Evolutionary conservation across 768 basidiomycete species (phyloP).

Genomic region (Lactifluus subvellereus): DNA sequence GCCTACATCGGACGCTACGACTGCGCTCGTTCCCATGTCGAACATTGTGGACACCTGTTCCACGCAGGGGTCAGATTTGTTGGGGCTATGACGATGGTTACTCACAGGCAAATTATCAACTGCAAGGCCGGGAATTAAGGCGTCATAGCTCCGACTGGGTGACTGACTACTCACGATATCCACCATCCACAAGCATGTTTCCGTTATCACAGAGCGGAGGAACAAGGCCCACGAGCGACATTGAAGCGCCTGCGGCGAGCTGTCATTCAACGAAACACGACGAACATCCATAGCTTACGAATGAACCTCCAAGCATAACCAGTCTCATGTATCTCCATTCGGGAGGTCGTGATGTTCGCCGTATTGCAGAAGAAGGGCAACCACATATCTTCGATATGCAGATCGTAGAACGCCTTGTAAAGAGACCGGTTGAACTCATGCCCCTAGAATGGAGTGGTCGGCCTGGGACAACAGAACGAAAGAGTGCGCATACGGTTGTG

Average conservation of each 20-base stretch:
- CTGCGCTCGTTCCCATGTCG: constrained; percentile 80
- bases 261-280: not conserved
- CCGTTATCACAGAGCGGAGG: constrained; percentile 95
- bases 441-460: constrained; percentile 46
- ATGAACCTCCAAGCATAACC: constrained; percentile 99
- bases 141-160: not conserved
- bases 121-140: constrained; percentile 30
- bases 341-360: constrained; percentile 91
- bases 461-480: constrained; percentile 6
- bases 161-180: constrained; percentile 65
- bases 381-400: constrained; percentile 98
- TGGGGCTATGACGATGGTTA: not conserved
- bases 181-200: constrained; percentile 84
- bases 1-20: constrained; percentile 93
- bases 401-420: constrained; percentile 93
- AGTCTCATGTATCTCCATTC: constrained; percentile 96
- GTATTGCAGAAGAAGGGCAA: constrained; percentile 97
- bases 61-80: not conserved
- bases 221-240: constrained; percentile 92
- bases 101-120: constrained; percentile 86
- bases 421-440: constrained; percentile 93
- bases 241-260: constrained; percentile 71
- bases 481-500: constrained; percentile 54
- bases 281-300: constrained; percentile 41
- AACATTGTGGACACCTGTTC: constrained; percentile 83